Conservation (phyloP, 208 protist genomes). For the Acanthamoeba lenticulata region DNA sequence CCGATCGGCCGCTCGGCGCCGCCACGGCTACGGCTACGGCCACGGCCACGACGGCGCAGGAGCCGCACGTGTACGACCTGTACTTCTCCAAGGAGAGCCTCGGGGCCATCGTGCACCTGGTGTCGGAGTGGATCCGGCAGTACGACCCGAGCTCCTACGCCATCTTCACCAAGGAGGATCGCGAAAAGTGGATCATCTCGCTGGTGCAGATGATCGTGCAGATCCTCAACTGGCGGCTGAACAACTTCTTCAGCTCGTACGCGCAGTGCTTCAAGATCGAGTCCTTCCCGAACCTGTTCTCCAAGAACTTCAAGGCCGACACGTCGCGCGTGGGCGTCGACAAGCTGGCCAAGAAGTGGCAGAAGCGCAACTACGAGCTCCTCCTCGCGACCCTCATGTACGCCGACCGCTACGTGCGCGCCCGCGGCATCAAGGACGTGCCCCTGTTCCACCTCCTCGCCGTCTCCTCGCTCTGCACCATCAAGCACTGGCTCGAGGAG, state of each 20-base stretch:
- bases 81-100: conserved; percentile 51
- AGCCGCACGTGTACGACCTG: conserved; percentile 31
- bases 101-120: conserved; percentile 20
- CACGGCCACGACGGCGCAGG: background rate
- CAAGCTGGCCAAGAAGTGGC: conserved; percentile 60
- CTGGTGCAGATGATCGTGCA: conserved; percentile 55
- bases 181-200: conserved; percentile 58
- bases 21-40: too few species aligned
- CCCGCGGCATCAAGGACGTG: conserved; percentile 30
- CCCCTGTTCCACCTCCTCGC: conserved; percentile 52
- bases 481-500: conserved; percentile 60
- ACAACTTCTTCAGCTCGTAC: conserved; percentile 64
- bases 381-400: conserved; percentile 44
- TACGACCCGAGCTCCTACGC: conserved; percentile 37
- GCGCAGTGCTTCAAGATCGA: conserved; percentile 55
- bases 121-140: conserved; percentile 21
- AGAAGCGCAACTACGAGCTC: conserved; percentile 60
- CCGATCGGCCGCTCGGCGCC: too few species aligned
- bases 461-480: conserved; percentile 32
- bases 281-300: conserved; percentile 44
- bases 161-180: conserved; percentile 27
- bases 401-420: conserved; percentile 47
- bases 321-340: conserved; percentile 39
- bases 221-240: conserved; percentile 57
- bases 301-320: conserved; percentile 56